Base-by-base conservation (phyloP, 2,329 filamentous ascomycete species). In the Pseudogymnoascus sp. region DNA sequence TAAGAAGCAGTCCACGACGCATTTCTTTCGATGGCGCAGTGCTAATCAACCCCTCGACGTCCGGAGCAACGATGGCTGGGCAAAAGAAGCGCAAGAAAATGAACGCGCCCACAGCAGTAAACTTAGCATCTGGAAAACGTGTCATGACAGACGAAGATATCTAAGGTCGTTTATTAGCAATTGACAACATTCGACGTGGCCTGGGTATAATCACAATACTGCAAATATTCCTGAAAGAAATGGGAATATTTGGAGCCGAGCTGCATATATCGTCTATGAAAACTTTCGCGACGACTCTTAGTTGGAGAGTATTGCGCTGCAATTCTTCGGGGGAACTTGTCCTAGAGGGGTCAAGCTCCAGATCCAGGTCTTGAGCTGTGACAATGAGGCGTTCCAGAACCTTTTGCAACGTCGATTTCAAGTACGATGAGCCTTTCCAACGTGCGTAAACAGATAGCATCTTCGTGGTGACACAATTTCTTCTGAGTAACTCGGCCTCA, bases 51-150 rank as follows among this genome's bases (percentile, higher is more conserved):
- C 83, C 83, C 67, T 88, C 85, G 1, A 78, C 80, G 67, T 88
- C 84, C 0, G 85, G 85, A 1, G 85, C 83, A 13, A 88, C 85
- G 59, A 88, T 88, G 23, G 85, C 85, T 6, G 85, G 85, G 64
- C 85, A 88, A 68, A 88, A 88, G 73, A 88, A 88, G 7, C 85
- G 80, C 21, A 88, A 76, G 67, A 88, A 88, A 61, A 88, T 82
- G 67, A 88, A 88, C 0, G 85, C 84, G 0, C 85, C 85, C 12
- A 88, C 84, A 3, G 85, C 85, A 0, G 84, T 88, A 67, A 87
- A 88, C 70, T 87, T 88, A 5, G 85, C 84, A 61, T 88, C 84
- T 0, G 81, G 82, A 65, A 88, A 88, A 30, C 81, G 78, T 26
- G 76, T 76, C 67, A 83, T 78, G 1, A 88, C 84, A n/a, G 82